A percentile compares a stretch with the other conserved stretches of the same genome.
Conservation (phyloP, 768 basidiomycete species). For the Tricholomella constricta region DNA sequence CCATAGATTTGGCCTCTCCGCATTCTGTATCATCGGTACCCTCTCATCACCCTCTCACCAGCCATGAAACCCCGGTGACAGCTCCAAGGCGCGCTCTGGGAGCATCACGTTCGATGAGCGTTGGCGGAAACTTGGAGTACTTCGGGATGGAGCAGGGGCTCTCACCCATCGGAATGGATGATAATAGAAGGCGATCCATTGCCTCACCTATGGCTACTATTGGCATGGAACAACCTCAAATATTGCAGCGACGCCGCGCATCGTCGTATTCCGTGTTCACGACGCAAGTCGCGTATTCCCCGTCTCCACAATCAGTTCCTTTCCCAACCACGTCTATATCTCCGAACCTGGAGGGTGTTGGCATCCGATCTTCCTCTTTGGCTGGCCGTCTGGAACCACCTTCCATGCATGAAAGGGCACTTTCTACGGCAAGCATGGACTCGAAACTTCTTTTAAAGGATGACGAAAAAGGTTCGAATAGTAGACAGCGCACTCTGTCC, state of each 20-base stretch:
- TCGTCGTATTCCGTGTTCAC: constrained; percentile 52
- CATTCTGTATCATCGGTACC: constrained; percentile 43
- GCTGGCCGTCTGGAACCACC: constrained; percentile 16
- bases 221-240: constrained; percentile 42
- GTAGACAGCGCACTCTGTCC: constrained; percentile 34
- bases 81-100: constrained; percentile 40
- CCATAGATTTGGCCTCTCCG: constrained; percentile 38
- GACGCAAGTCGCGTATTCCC: constrained; percentile 36
- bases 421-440: constrained; percentile 54
- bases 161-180: constrained; percentile 32
- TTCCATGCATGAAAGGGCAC: constrained; percentile 42
- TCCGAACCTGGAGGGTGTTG: constrained; percentile 23
- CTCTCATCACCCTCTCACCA: constrained; percentile 44
- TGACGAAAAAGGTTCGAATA: constrained; percentile 25
- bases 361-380: constrained; percentile 7
- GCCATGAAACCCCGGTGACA: constrained; percentile 35
- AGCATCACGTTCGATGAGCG: constrained; percentile 63
- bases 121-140: constrained; percentile 59
- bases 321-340: constrained; percentile 64
- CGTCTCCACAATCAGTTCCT: constrained; percentile 48
- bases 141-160: constrained; percentile 31
- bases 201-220: constrained; percentile 58
- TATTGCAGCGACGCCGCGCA: constrained; percentile 50
- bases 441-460: constrained; percentile 46
- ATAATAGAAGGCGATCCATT: constrained; percentile 56